Evolutionary conservation across 2,329 filamentous ascomycete genomes (phyloP).

Genomic region (Fusarium haematococcum): DNA sequence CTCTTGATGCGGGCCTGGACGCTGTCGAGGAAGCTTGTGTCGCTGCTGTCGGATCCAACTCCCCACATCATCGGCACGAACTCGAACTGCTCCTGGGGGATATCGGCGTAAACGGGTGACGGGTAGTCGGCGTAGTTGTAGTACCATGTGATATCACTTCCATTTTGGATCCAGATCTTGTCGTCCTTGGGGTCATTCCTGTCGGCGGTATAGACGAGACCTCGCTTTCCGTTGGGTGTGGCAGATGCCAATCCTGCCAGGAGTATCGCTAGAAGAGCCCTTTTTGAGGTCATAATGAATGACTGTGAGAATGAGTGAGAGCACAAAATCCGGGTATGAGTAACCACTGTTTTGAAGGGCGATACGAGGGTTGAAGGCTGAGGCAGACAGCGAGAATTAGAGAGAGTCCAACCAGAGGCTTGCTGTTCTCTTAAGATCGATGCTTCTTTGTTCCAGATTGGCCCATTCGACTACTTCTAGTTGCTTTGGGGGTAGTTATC

Average conservation of each 20-base stretch:
- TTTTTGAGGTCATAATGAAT: constrained; percentile 20
- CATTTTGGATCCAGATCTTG: constrained; percentile 68
- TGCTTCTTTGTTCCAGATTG: not conserved
- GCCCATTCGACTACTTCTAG: not conserved
- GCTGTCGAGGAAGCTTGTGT: constrained; percentile 70
- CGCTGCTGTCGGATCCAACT: constrained; percentile 57
- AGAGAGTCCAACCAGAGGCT: not conserved
- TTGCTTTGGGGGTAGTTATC: not conserved
- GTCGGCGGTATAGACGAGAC: constrained; percentile 76
- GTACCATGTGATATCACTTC: constrained; percentile 80
- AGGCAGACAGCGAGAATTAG: not conserved
- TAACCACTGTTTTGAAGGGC: not conserved
- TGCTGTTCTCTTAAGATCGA: not conserved
- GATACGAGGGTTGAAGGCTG: not conserved
- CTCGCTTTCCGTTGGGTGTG: constrained; percentile 68
- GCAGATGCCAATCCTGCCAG: constrained; percentile 43
- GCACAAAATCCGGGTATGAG: not conserved
- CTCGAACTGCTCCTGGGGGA: constrained; percentile 68
- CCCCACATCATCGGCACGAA: constrained; percentile 90
- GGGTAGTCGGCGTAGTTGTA: constrained; percentile 79
- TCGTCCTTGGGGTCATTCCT: constrained; percentile 69
- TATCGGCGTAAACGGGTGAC: constrained; percentile 61
- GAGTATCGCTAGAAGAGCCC: constrained; percentile 31
- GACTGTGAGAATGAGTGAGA: not conserved
- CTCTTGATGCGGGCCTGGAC: constrained; percentile 66